Conservation (phyloP, 2,329 filamentous ascomycete genomes). For the Pleomassaria siparia region DNA sequence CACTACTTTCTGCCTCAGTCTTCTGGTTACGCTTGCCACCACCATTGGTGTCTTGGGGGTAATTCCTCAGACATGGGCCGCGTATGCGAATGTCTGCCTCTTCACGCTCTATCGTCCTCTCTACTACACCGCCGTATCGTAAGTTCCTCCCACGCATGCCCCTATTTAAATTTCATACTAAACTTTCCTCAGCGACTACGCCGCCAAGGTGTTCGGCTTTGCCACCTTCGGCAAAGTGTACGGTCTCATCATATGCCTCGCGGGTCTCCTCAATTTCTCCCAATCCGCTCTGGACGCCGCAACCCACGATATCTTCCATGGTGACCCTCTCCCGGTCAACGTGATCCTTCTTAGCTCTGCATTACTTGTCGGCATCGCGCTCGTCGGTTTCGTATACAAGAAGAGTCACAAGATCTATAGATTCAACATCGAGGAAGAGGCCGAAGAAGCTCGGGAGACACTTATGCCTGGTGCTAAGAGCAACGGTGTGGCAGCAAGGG, state of each 20-base stretch:
- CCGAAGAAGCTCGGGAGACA: slow-evolving; percentile 36
- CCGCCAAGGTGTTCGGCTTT: slow-evolving; percentile 90
- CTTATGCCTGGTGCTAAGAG: slow-evolving; percentile 37
- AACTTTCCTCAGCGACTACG: slow-evolving; percentile 64
- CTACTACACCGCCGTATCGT: slow-evolving; percentile 86
- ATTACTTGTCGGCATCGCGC: slow-evolving; percentile 61
- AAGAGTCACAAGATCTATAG: slow-evolving; percentile 49
- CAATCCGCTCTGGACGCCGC: slow-evolving; percentile 79
- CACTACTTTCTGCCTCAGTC: slow-evolving; percentile 69
- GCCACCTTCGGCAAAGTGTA: slow-evolving; percentile 92
- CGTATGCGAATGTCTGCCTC: slow-evolving; percentile 73
- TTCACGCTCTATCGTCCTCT: slow-evolving; percentile 86
- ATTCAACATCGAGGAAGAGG: slow-evolving; percentile 40
- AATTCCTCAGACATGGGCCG: slow-evolving; percentile 69
- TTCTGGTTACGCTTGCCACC: slow-evolving; percentile 72
- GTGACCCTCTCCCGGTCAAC: slow-evolving; percentile 78
- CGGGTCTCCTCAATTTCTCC: slow-evolving; percentile 80
- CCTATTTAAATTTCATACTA: neutral
- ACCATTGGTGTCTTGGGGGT: slow-evolving; percentile 75
- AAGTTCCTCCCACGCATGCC: slow-evolving; percentile 28
- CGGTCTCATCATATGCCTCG: slow-evolving; percentile 82
- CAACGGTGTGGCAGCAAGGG: slow-evolving; percentile 13
- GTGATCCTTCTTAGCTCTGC: slow-evolving; percentile 64
- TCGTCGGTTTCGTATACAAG: slow-evolving; percentile 68
- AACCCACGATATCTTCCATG: slow-evolving; percentile 70